A percentile compares a stretch with the other conserved stretches of the same genome.
Evolutionary conservation across 805 yeast species (phyloP).

Genomic region (Saccharomycopsis malanga): DNA sequence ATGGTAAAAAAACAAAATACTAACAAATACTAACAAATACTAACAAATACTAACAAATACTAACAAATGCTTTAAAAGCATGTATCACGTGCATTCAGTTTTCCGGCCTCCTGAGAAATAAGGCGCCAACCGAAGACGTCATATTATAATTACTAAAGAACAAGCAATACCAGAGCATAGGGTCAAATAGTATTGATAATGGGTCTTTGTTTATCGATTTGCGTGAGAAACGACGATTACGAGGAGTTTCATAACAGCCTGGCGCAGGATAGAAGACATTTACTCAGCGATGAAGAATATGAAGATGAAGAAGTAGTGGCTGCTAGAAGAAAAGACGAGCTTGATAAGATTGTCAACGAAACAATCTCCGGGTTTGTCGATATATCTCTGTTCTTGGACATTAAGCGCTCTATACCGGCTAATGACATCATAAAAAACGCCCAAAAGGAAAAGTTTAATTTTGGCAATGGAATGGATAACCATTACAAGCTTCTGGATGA

Average conservation of each 20-base stretch:
- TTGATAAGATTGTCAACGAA: constrained; percentile 13
- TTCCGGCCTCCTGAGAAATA: too few species aligned
- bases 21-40: too few species aligned
- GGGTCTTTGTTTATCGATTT: constrained; percentile 14
- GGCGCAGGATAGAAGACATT: constrained; percentile 1
- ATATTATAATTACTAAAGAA: too few species aligned
- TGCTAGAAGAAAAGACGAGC: constrained; percentile 7
- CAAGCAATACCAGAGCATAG: too few species aligned
- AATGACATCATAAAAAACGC: background rate
- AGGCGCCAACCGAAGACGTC: too few species aligned
- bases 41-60: too few species aligned
- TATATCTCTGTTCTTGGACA: constrained; percentile 8
- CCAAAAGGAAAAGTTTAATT: constrained; percentile 6
- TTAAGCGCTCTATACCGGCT: constrained; percentile 6
- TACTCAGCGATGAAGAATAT: constrained; percentile 1
- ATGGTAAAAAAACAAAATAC: too few species aligned
- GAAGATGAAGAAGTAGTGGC: constrained; percentile 4
- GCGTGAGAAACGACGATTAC: constrained; percentile 6
- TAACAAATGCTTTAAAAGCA: too few species aligned
- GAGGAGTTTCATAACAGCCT: background rate
- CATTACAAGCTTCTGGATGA: constrained; percentile 1
- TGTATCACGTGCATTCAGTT: too few species aligned
- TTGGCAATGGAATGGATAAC: constrained; percentile 16
- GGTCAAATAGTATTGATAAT: background rate
- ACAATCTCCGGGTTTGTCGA: constrained; percentile 14